These are phyloP conservation scores for Magnaporthales sp. DNA, from an alignment of 2,329 filamentous ascomycete species.

Conservation along the genomic window DNA sequence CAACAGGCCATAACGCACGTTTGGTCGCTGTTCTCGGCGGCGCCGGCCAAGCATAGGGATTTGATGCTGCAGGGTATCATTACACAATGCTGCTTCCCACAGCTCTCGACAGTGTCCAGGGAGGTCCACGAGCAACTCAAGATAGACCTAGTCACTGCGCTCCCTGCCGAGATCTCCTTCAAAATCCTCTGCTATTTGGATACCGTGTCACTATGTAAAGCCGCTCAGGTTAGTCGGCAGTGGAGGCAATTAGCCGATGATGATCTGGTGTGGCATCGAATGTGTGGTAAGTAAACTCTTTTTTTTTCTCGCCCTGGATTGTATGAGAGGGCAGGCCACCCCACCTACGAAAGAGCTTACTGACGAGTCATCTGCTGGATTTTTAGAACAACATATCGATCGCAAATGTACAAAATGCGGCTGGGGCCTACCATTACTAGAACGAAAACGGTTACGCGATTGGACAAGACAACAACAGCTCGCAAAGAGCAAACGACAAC, in stretches of 20 bases:
- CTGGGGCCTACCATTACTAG: conserved; percentile 84
- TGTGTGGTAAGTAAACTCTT: conserved; percentile 53
- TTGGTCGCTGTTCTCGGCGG: conserved; percentile 95
- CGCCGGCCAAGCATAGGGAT: conserved; percentile 85
- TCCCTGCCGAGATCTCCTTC: conserved; percentile 85
- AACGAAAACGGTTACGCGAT: conserved; percentile 77
- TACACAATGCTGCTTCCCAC: conserved; percentile 94
- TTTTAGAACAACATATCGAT: conserved; percentile 48
- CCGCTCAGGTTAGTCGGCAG: conserved; percentile 81
- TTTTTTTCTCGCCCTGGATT: neutral
- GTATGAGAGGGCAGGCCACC: neutral
- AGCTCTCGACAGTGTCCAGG: conserved; percentile 85
- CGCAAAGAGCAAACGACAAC: conserved; percentile 23
- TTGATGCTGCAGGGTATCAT: conserved; percentile 96
- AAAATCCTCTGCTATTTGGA: conserved; percentile 91
- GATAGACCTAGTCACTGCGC: conserved; percentile 87
- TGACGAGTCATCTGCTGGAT: neutral
- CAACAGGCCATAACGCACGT: conserved; percentile 95
- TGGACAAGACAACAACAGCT: conserved; percentile 80
- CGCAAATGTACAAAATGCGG: conserved; percentile 91
- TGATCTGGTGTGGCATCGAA: conserved; percentile 94
- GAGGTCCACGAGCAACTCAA: conserved; percentile 91
- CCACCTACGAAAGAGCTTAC: no score
- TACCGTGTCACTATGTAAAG: conserved; percentile 89
- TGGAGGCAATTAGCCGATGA: conserved; percentile 93